A percentile compares a stretch with the other conserved stretches of the same genome.
phyloP scores from a whole-genome alignment of 2,329 filamentous ascomycete genomes.

The Ceratocystis cubensis region DNA sequence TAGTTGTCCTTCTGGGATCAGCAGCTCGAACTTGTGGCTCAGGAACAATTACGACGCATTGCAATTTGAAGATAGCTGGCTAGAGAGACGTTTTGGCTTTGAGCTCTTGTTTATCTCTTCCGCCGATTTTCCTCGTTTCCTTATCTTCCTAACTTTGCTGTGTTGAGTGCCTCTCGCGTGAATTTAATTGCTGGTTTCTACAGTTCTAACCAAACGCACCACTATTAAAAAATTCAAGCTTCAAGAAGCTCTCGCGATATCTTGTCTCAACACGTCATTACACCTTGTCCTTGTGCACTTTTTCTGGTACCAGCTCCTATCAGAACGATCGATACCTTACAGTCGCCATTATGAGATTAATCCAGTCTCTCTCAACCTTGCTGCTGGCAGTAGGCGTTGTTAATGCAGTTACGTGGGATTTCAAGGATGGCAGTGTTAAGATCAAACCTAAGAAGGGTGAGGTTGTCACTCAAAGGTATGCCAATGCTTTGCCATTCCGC shows the following conservation, averaged over 20 bases:
- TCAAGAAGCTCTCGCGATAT: slow-evolving; percentile 9
- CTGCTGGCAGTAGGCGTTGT: slow-evolving; percentile 40
- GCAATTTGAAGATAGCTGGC: slow-evolving; percentile 1
- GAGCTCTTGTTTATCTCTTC: slow-evolving; percentile 1
- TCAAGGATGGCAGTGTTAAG: slow-evolving; percentile 58
- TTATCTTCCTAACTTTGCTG: not conserved
- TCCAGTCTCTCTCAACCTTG: slow-evolving; percentile 28
- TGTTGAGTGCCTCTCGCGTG: not conserved
- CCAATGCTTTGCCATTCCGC: slow-evolving; percentile 13
- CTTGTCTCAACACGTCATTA: slow-evolving; percentile 8
- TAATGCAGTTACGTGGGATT: slow-evolving; percentile 53
- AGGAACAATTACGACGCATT: not conserved
- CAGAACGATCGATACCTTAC: not conserved
- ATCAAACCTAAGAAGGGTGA: slow-evolving; percentile 53
- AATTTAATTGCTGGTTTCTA: slow-evolving; percentile 15
- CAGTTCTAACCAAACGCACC: not conserved
- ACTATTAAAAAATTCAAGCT: not conserved
- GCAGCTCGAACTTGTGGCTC: not conserved
- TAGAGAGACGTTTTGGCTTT: slow-evolving; percentile 5
- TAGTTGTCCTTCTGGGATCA: slow-evolving; percentile 14
- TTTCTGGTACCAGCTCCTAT: slow-evolving; percentile 20
- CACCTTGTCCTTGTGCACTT: not conserved
- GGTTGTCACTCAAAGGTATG: slow-evolving; percentile 54
- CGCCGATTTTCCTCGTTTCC: not conserved
- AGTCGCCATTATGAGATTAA: slow-evolving; percentile 16